Percentiles rank a stretch among this genome's conserved stretches.
phyloP scores from a whole-genome alignment of 139 green algal genomes.

The Picochlorum sp. region DNA sequence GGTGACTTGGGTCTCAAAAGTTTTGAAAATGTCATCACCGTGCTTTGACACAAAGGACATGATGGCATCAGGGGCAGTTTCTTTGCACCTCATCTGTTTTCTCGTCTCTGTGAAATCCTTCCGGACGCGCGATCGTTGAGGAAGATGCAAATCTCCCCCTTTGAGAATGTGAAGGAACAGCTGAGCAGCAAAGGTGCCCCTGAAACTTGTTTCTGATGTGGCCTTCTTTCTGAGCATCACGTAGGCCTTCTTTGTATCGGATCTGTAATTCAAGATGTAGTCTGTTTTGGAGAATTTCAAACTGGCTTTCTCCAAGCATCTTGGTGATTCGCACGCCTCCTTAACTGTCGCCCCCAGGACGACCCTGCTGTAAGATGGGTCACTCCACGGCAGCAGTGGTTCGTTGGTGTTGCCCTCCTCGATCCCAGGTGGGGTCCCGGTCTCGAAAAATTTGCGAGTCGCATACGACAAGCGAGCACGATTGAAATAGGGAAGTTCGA shows the following conservation, averaged over 20 bases:
- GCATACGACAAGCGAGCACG: conserved; percentile 48
- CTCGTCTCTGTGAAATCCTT: not conserved
- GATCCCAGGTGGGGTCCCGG: conserved; percentile 40
- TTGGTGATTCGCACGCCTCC: conserved; percentile 47
- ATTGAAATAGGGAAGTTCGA: conserved; percentile 81
- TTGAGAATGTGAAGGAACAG: conserved; percentile 52
- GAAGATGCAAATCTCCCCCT: not conserved
- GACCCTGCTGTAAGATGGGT: conserved; percentile 27
- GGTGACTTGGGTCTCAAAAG: conserved; percentile 47
- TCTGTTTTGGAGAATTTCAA: conserved; percentile 2
- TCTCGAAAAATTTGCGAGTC: conserved; percentile 21
- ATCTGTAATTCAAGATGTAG: conserved; percentile 50
- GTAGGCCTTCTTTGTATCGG: conserved; percentile 46
- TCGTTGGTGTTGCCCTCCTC: conserved; percentile 62
- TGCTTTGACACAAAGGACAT: conserved; percentile 3
- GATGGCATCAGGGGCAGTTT: not conserved
- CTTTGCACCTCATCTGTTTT: not conserved
- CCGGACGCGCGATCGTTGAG: not conserved
- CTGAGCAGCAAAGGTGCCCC: conserved; percentile 62
- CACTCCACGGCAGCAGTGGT: conserved; percentile 61
- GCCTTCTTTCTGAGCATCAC: conserved; percentile 64
- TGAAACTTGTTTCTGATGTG: conserved; percentile 36
- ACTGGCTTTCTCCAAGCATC: conserved; percentile 36
- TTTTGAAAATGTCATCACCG: conserved; percentile 25
- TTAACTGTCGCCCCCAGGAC: conserved; percentile 60